Percentiles rank a stretch among this genome's conserved stretches.
phyloP scores from a whole-genome alignment of 352 stramenopile species.

The Phytophthora fragariaefolia region DNA sequence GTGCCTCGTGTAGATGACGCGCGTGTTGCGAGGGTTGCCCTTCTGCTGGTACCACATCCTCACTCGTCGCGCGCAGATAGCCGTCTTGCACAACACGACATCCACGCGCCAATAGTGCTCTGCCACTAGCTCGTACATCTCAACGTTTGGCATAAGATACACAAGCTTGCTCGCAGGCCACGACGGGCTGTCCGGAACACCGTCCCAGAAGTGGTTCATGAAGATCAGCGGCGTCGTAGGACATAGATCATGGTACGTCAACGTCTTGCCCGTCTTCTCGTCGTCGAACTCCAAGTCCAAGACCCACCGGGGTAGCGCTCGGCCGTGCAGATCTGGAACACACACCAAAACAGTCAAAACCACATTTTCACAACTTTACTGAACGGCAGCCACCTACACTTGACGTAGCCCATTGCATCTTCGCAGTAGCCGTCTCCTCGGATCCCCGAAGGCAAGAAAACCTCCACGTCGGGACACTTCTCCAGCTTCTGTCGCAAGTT shows the following conservation, averaged over 20 bases:
- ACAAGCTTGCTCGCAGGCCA: constrained; percentile 50
- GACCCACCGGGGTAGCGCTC: constrained; percentile 58
- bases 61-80: constrained; percentile 48
- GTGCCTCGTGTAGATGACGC: constrained; percentile 55
- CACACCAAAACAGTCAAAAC: not conserved
- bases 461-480: constrained; percentile 64
- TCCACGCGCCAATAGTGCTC: constrained; percentile 53
- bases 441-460: constrained; percentile 61
- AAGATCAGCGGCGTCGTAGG: constrained; percentile 57
- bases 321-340: constrained; percentile 48
- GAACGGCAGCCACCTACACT: constrained; percentile 56
- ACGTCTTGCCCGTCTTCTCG: constrained; percentile 26
- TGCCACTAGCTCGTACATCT: constrained; percentile 61
- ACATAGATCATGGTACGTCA: constrained; percentile 66
- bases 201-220: constrained; percentile 70
- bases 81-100: constrained; percentile 64
- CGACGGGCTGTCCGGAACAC: constrained; percentile 20
- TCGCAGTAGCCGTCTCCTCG: constrained; percentile 72
- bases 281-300: constrained; percentile 45
- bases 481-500: constrained; percentile 50
- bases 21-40: constrained; percentile 49
- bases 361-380: constrained; percentile 5
- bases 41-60: constrained; percentile 59
- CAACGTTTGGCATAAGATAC: constrained; percentile 61
- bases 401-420: constrained; percentile 73